Evolutionary conservation across 306 rosid genomes (phyloP).

Genomic region (Castanea mollissima): DNA sequence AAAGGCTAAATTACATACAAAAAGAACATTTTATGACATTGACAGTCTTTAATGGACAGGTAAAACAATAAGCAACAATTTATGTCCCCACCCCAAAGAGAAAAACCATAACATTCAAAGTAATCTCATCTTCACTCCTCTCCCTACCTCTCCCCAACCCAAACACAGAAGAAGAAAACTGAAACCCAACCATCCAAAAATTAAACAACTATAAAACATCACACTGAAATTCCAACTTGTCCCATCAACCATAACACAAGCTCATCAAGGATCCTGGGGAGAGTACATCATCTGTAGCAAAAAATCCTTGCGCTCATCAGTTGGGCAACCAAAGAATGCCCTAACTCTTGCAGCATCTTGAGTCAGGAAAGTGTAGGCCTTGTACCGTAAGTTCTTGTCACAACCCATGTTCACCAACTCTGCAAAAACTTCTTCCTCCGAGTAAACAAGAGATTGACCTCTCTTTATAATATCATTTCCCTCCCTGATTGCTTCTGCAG

Average conservation of each 20-base stretch:
- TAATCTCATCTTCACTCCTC: no score
- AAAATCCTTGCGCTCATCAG: slow-evolving; percentile 19
- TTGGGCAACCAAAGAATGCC: slow-evolving; percentile 24
- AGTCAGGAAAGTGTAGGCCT: slow-evolving; percentile 13
- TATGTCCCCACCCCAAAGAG: neutral
- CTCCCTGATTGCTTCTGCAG: slow-evolving; percentile 26
- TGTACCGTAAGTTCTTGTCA: neutral
- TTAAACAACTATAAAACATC: neutral
- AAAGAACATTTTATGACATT: no score
- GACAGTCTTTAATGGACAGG: no score
- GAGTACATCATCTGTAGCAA: slow-evolving; percentile 5
- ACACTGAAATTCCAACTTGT: neutral
- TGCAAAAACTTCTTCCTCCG: slow-evolving; percentile 17
- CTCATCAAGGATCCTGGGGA: slow-evolving; percentile 2
- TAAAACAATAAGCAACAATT: neutral
- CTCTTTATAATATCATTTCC: slow-evolving; percentile 16
- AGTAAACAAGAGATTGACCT: slow-evolving; percentile 3
- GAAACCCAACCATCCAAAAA: neutral
- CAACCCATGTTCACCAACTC: slow-evolving; percentile 20
- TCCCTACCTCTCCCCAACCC: no score
- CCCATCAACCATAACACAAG: neutral
- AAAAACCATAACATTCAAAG: no score
- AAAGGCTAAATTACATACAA: no score
- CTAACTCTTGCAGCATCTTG: slow-evolving; percentile 19
- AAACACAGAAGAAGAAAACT: no score